Conservation (phyloP, 2,329 filamentous ascomycete genomes). For the Fusarium caatingaense region DNA sequence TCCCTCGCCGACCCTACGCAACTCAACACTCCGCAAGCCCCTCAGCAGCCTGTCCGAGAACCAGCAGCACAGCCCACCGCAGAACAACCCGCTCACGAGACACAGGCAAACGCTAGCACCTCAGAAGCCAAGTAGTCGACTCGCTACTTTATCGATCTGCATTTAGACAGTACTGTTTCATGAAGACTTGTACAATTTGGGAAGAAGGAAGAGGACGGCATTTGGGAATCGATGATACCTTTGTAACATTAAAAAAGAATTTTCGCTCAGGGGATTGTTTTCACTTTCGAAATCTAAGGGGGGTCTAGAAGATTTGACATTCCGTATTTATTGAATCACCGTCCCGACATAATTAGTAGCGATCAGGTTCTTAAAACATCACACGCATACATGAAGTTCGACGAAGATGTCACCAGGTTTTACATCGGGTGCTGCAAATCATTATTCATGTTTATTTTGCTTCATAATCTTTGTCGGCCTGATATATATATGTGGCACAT, state of each 20-base stretch:
- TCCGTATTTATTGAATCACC: background rate
- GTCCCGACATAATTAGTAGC: background rate
- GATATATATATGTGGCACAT: conserved; percentile 13
- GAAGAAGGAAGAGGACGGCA: background rate
- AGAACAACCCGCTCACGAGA: conserved; percentile 27
- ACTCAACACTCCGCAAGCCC: conserved; percentile 9
- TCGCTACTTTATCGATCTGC: background rate
- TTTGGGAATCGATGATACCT: conserved; percentile 43
- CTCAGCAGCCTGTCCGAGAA: conserved; percentile 20
- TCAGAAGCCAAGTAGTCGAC: conserved; percentile 11
- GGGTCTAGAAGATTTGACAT: background rate
- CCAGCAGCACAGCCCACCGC: conserved; percentile 9
- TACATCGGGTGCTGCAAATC: background rate
- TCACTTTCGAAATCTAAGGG: conserved; percentile 6
- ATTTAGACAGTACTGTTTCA: background rate
- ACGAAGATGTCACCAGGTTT: background rate
- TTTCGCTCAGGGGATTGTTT: conserved; percentile 17
- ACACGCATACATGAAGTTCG: background rate
- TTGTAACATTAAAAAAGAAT: conserved; percentile 42
- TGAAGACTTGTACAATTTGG: conserved; percentile 11
- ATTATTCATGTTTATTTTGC: conserved; percentile 17
- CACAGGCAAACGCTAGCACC: conserved; percentile 9
- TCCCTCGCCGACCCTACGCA: conserved; percentile 31
- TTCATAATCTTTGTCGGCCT: conserved; percentile 10
- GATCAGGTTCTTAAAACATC: background rate